A percentile compares a stretch with the other conserved stretches of the same genome.
These are phyloP conservation scores for Mentha longifolia DNA, from an alignment of 257 asterid species.

Conservation along the genomic window DNA sequence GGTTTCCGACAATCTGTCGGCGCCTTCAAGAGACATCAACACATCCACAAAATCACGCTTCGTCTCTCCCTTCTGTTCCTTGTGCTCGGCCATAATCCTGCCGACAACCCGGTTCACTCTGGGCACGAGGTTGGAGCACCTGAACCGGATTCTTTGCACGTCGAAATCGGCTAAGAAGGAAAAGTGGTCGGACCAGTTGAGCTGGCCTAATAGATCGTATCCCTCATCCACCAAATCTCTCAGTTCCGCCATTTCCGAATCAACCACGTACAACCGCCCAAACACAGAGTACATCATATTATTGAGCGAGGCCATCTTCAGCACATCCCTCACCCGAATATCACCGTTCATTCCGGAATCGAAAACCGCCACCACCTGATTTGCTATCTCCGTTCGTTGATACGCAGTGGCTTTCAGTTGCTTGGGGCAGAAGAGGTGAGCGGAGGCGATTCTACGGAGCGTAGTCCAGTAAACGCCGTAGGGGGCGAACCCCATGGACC, in stretches of 20 bases:
- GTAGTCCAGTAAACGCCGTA: conserved; percentile 82
- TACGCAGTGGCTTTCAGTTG: conserved; percentile 57
- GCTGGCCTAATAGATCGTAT: conserved; percentile 53
- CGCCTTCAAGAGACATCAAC: conserved; percentile 60
- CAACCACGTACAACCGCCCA: conserved; percentile 49
- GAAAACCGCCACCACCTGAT: conserved; percentile 44
- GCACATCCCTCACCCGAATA: conserved; percentile 55
- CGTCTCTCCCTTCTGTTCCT: conserved; percentile 15
- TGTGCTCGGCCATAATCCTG: conserved; percentile 55
- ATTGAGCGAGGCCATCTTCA: conserved; percentile 66
- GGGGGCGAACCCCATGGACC: conserved; percentile 87
- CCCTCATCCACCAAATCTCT: conserved; percentile 68
- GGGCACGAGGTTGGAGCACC: conserved; percentile 70
- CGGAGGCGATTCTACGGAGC: conserved; percentile 61
- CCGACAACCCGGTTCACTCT: conserved; percentile 65
- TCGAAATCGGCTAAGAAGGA: conserved; percentile 63
- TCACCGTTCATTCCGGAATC: background rate
- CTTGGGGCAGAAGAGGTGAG: conserved; percentile 71
- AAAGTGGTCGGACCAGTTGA: conserved; percentile 86
- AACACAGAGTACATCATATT: conserved; percentile 81
- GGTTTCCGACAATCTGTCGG: conserved; percentile 61
- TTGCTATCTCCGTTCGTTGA: conserved; percentile 52
- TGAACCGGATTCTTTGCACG: conserved; percentile 57
- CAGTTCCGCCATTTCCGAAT: conserved; percentile 49
- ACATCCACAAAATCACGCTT: conserved; percentile 65